Base-by-base conservation (phyloP, 352 stramenopile genomes). In the Phytopythium chamaehyphon region DNA sequence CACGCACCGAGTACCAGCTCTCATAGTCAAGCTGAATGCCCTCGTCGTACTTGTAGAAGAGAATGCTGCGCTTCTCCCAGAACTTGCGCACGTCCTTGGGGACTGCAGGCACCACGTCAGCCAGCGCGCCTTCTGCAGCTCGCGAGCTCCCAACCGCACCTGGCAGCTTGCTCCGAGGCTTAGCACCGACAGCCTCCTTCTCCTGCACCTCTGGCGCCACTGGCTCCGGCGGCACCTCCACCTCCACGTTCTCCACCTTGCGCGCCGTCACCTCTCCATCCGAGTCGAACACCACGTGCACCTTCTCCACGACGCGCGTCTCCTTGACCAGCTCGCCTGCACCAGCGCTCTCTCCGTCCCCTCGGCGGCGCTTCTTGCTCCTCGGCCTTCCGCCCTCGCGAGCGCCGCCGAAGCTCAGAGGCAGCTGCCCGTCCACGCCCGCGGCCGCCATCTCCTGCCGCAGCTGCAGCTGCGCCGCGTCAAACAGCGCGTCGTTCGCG, bases 11-110 rank as follows among this genome's bases (percentile, higher is more conserved):
- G 69, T 95, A 98, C 90, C 90, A 97, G 37, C 88, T 93, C 69
- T 98, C 91, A 18, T 89, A 70, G 58, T 98, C 93, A n/a, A 97
- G 69, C 19, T 83, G 71, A 19, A 97, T 94, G 11, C 91, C 91
- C 42, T 95, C 69, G 50, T 98, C 89, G 57, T 93, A 98, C 51
- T 82, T 74, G 45, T 89, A 88, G 54, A 97, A 98, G 23, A 96
- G 74, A 37, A 66, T 55, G 38, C 89, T 85, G 6, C 93, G 82
- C 59, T 97, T 90, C 45, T 80, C 60, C 73, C 88, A 98, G 73
- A 97, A 98, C 60, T 97, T 97, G 21, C 75, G 60, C 5, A 92
- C 59, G 9, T 71, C 66, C 51, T 67, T 62, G 6, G 57, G 33
- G 43, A 71, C 69, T 81, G 18, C n/a, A 47, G 3, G 16, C 49